Evolutionary conservation across 805 yeast species (phyloP).

Genomic region (Starmerella vitae): DNA sequence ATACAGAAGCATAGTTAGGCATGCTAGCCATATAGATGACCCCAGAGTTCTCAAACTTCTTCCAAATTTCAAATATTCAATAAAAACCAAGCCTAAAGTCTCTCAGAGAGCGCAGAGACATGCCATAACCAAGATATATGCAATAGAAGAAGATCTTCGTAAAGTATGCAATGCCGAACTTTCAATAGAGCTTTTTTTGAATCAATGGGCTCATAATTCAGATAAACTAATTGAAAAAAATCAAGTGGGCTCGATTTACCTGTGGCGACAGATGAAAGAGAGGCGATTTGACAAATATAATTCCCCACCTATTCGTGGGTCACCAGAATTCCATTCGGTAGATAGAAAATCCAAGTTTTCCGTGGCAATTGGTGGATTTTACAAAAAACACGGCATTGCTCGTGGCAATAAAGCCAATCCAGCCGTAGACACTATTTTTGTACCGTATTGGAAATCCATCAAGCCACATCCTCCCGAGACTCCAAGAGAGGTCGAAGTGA

Average conservation of each 20-base stretch:
- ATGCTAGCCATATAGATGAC: too few species aligned
- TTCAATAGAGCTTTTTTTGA: neutral
- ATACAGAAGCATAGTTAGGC: neutral
- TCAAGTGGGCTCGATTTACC: slow-evolving; percentile 3
- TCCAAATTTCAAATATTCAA: neutral
- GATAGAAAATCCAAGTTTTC: slow-evolving; percentile 8
- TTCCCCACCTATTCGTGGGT: slow-evolving; percentile 10
- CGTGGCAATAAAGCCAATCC: neutral
- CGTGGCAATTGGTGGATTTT: neutral
- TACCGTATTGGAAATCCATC: slow-evolving; percentile 9
- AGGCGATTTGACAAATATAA: slow-evolving; percentile 19
- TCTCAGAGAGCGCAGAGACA: neutral
- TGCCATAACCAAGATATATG: slow-evolving; percentile 3
- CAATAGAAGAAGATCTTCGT: slow-evolving; percentile 14
- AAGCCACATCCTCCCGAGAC: neutral
- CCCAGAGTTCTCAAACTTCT: neutral
- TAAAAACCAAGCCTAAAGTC: neutral
- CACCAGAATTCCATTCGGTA: neutral
- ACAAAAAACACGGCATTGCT: neutral
- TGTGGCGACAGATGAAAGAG: slow-evolving; percentile 15
- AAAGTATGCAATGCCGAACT: slow-evolving; percentile 5
- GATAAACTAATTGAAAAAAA: slow-evolving; percentile 4
- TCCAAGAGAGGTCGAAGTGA: slow-evolving; percentile 16
- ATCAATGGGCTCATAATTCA: neutral
- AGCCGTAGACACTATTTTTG: slow-evolving; percentile 16